Evolutionary conservation across 2,329 filamentous ascomycete species (phyloP).

Genomic region (Emergomyces orientalis): DNA sequence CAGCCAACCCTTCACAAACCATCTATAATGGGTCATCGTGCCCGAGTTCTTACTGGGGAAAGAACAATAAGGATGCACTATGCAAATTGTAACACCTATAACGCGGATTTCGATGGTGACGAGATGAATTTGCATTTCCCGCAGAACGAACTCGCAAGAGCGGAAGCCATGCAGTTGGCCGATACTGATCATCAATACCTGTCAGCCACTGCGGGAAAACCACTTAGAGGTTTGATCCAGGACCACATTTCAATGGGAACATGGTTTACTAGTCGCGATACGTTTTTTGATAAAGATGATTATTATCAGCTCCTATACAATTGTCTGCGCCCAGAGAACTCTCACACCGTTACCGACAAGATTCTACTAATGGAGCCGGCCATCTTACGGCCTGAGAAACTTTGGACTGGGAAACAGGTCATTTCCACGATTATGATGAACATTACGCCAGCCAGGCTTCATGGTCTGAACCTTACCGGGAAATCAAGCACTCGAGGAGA

Average conservation of each 20-base stretch:
- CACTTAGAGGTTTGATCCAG: slow-evolving; percentile 89
- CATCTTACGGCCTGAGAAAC: slow-evolving; percentile 65
- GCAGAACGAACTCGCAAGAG: slow-evolving; percentile 87
- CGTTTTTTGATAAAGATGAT: slow-evolving; percentile 75
- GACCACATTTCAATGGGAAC: slow-evolving; percentile 96
- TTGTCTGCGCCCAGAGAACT: slow-evolving; percentile 79
- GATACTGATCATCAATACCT: slow-evolving; percentile 97
- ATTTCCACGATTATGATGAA: slow-evolving; percentile 90
- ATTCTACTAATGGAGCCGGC: slow-evolving; percentile 74
- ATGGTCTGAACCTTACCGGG: slow-evolving; percentile 68
- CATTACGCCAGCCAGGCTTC: slow-evolving; percentile 67
- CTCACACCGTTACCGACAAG: slow-evolving; percentile 72
- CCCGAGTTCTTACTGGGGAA: slow-evolving; percentile 82
- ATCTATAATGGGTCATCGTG: slow-evolving; percentile 96
- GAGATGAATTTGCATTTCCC: slow-evolving; percentile 99
- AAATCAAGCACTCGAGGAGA: slow-evolving; percentile 69
- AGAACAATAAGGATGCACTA: slow-evolving; percentile 99
- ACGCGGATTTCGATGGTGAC: slow-evolving; percentile 97
- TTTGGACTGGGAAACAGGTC: slow-evolving; percentile 96
- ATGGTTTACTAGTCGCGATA: slow-evolving; percentile 80
- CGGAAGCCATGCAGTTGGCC: slow-evolving; percentile 85
- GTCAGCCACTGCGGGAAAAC: slow-evolving; percentile 85
- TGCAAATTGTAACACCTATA: slow-evolving; percentile 98
- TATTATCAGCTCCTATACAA: slow-evolving; percentile 94
- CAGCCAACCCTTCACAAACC: slow-evolving; percentile 97